These are phyloP conservation scores for Selenicereus undatus DNA, from an alignment of 148 eudicot species.

Conservation along the genomic window DNA sequence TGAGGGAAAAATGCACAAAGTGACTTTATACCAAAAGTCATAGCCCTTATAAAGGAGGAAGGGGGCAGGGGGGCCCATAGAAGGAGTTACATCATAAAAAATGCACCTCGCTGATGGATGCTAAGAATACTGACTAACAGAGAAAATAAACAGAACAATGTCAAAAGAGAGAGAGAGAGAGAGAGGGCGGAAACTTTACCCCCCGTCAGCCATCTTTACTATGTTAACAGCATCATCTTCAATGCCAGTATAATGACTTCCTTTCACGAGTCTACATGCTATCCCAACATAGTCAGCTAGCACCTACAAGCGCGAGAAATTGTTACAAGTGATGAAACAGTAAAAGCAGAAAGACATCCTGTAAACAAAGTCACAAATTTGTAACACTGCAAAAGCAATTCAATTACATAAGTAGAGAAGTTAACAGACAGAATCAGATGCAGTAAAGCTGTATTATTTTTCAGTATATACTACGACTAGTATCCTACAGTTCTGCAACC, in stretches of 20 bases:
- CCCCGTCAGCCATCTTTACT: slow-evolving; percentile 70
- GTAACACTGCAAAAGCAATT: background rate
- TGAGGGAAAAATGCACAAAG: background rate
- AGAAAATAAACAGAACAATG: background rate
- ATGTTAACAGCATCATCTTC: slow-evolving; percentile 96
- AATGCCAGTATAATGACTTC: slow-evolving; percentile 91
- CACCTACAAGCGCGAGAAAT: slow-evolving; percentile 46
- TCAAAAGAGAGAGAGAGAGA: too few relatives aligned
- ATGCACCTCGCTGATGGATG: too few relatives aligned
- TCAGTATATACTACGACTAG: background rate
- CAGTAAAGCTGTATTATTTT: background rate
- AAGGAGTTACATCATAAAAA: too few relatives aligned
- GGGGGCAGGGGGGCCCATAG: too few relatives aligned
- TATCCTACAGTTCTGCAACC: background rate
- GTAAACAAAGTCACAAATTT: background rate
- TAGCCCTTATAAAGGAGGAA: too few relatives aligned
- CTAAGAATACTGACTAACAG: background rate
- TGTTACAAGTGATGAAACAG: slow-evolving; percentile 20
- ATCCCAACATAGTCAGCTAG: slow-evolving; percentile 91
- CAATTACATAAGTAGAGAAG: background rate
- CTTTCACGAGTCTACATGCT: slow-evolving; percentile 85
- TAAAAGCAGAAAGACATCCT: slow-evolving; percentile 2
- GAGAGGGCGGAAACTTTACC: slow-evolving; percentile 30
- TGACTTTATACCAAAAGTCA: too few relatives aligned
- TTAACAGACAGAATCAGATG: slow-evolving; percentile 7